Conservation (phyloP, 305 asterid species). For the Petunia hybrid region DNA sequence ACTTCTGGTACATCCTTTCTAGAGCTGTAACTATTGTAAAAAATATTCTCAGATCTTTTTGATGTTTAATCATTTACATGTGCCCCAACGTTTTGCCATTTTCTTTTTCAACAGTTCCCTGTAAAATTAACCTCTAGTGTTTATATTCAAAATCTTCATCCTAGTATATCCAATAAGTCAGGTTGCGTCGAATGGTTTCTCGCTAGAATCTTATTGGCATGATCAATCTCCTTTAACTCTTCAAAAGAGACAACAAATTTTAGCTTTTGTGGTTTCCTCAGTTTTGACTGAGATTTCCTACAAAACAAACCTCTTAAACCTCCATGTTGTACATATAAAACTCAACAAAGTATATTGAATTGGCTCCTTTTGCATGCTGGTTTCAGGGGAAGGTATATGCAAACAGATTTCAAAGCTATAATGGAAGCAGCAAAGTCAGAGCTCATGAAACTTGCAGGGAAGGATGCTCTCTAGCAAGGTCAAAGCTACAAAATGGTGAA, state of each 20-base stretch:
- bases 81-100: no score
- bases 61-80: no score
- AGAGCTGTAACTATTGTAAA: slow-evolving; percentile 10
- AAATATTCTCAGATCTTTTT: slow-evolving; percentile 21
- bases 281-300: background rate
- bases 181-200: background rate
- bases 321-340: background rate
- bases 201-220: background rate
- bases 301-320: background rate
- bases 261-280: background rate
- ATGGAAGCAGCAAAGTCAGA: slow-evolving; percentile 90
- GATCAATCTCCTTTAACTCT: slow-evolving; percentile 4
- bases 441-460: slow-evolving; percentile 65
- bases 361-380: slow-evolving; percentile 29
- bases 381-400: slow-evolving; percentile 88
- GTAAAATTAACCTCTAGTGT: background rate
- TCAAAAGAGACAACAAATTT: background rate
- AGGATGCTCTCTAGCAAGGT: slow-evolving; percentile 38
- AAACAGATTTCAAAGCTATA: slow-evolving; percentile 72
- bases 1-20: slow-evolving; percentile 76
- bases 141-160: slow-evolving; percentile 14
- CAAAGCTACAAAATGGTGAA: slow-evolving; percentile 31
- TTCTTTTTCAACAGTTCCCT: slow-evolving; percentile 13
- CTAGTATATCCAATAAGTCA: background rate
- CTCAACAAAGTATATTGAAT: background rate